phyloP scores from a whole-genome alignment of 2,329 filamentous ascomycete species.

The Fusarium siculi region DNA sequence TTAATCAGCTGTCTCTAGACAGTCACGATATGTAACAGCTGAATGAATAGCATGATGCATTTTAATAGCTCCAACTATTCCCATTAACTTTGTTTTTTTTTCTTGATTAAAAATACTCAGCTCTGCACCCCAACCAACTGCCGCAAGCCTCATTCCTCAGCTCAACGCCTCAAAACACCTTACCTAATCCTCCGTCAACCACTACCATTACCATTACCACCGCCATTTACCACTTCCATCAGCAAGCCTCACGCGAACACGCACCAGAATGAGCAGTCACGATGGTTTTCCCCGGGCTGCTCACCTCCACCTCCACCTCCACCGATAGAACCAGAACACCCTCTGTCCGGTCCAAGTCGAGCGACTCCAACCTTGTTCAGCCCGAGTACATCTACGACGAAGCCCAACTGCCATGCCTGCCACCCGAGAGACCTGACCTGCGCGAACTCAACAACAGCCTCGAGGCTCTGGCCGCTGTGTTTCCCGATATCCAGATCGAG shows the following conservation, averaged over 20 bases:
- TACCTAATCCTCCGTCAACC: constrained; percentile 29
- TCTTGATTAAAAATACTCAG: background rate
- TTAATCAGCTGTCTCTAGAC: background rate
- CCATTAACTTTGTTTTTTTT: background rate
- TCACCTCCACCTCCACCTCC: constrained; percentile 56
- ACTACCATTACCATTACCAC: constrained; percentile 17
- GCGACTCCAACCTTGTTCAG: constrained; percentile 44
- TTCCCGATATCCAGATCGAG: constrained; percentile 83
- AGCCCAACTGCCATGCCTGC: constrained; percentile 60
- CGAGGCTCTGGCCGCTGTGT: constrained; percentile 74
- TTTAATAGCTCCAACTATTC: background rate
- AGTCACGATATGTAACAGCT: background rate
- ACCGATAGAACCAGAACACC: constrained; percentile 52
- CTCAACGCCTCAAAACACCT: constrained; percentile 8
- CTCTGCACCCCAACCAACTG: background rate
- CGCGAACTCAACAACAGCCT: constrained; percentile 77
- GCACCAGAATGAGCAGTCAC: constrained; percentile 52
- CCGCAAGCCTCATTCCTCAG: constrained; percentile 18
- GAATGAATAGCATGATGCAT: background rate
- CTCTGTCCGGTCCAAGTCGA: constrained; percentile 46
- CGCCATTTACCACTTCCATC: constrained; percentile 6
- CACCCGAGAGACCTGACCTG: constrained; percentile 69
- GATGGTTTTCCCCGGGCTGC: constrained; percentile 63
- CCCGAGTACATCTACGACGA: constrained; percentile 66
- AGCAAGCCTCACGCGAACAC: background rate